Evolutionary conservation across 1,139 yeast genomes (phyloP).

Genomic region (Suhomyces bokatorum): DNA sequence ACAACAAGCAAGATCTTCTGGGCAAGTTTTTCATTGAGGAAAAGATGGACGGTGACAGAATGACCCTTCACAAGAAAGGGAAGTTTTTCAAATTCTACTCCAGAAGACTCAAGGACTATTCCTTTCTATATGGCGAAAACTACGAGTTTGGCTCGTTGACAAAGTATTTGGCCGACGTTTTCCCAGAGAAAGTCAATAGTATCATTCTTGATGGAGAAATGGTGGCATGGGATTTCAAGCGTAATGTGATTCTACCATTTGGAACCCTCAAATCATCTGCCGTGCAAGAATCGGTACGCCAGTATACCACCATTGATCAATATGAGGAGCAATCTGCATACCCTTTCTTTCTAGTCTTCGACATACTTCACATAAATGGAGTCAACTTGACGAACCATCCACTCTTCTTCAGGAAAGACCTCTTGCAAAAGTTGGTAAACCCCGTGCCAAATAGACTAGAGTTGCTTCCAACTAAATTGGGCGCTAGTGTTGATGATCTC

Average conservation of each 20-base stretch:
- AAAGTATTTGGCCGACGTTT: constrained; percentile 48
- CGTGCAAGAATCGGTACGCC: constrained; percentile 48
- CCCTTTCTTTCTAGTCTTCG: constrained; percentile 73
- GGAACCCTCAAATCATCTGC: constrained; percentile 79
- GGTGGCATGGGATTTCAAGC: constrained; percentile 77
- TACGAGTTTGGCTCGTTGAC: constrained; percentile 63
- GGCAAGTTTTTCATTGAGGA: constrained; percentile 75
- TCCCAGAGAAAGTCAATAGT: constrained; percentile 41
- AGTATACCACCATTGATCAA: constrained; percentile 41
- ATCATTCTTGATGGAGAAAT: constrained; percentile 90
- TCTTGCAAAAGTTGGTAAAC: constrained; percentile 48
- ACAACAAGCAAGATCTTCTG: constrained; percentile 17
- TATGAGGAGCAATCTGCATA: constrained; percentile 42
- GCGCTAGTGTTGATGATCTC: constrained; percentile 52
- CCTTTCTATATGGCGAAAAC: constrained; percentile 70
- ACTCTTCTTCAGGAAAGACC: constrained; percentile 55
- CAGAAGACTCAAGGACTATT: constrained; percentile 71
- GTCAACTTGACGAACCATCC: constrained; percentile 55
- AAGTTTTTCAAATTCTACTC: constrained; percentile 59
- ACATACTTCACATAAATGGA: constrained; percentile 69
- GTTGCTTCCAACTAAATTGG: constrained; percentile 48
- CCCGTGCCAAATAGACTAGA: constrained; percentile 58
- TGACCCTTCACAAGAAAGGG: constrained; percentile 64
- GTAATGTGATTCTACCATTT: constrained; percentile 67
- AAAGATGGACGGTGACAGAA: constrained; percentile 91